Conservation (phyloP, 208 protist species). For the Wallacemonas rigidus region DNA sequence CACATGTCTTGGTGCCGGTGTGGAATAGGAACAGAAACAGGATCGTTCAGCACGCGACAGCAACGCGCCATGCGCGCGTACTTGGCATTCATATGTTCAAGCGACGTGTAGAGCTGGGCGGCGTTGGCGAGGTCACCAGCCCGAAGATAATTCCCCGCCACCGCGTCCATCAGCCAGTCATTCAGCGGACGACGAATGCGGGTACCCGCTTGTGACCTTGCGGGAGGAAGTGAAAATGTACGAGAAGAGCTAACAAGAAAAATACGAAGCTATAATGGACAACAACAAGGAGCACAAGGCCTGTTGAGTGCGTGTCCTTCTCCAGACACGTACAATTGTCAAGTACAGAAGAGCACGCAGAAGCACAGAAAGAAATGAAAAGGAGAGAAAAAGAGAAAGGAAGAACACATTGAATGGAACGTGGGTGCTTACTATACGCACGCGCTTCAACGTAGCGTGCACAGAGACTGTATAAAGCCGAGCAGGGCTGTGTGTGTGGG, state of each 20-base stretch:
- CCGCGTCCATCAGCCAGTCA: slow-evolving; percentile 56
- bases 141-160: slow-evolving; percentile 66
- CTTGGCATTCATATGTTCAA: slow-evolving; percentile 71
- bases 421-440: too few species aligned
- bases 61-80: slow-evolving; percentile 74
- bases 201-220: not conserved
- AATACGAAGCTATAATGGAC: not conserved
- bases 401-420: too few species aligned
- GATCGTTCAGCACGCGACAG: slow-evolving; percentile 73
- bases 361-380: too few species aligned
- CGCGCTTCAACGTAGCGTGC: too few species aligned
- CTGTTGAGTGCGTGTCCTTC: too few species aligned
- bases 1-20: slow-evolving; percentile 77
- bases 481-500: too few species aligned
- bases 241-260: slow-evolving; percentile 15
- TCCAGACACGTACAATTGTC: too few species aligned
- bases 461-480: too few species aligned
- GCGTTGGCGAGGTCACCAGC: slow-evolving; percentile 76
- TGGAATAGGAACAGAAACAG: slow-evolving; percentile 63
- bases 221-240: not conserved
- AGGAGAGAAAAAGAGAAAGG: too few species aligned
- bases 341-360: too few species aligned
- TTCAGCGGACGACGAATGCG: not conserved
- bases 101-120: slow-evolving; percentile 67
- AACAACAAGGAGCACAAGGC: too few species aligned